Evolutionary conservation across 225 moss, liverwort and hornwort species (phyloP).

Genomic region (Marchantia paleacea): DNA sequence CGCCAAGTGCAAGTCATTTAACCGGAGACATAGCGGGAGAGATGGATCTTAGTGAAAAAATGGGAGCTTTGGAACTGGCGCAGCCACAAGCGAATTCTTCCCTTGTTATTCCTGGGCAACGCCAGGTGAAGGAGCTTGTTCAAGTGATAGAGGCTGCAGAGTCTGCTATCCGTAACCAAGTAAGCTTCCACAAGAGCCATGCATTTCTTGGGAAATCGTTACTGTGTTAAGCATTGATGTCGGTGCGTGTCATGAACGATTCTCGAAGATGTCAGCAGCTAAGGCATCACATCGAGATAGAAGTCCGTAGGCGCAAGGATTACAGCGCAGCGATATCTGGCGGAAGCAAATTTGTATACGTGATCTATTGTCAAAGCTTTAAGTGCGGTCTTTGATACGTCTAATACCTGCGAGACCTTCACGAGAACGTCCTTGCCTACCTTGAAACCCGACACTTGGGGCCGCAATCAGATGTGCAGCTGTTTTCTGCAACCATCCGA

Average conservation of each 20-base stretch:
- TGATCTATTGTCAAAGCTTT: background rate
- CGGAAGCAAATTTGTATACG: background rate
- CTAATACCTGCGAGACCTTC: background rate
- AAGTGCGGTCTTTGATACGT: background rate
- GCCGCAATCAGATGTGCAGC: background rate
- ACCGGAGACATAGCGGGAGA: constrained; percentile 24
- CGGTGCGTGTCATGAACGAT: constrained; percentile 7
- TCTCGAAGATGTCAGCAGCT: constrained; percentile 8
- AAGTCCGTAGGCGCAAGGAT: background rate
- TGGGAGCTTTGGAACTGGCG: constrained; percentile 41
- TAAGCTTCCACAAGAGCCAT: constrained; percentile 32
- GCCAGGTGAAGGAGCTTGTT: constrained; percentile 85
- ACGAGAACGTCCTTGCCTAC: background rate
- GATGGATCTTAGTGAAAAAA: constrained; percentile 44
- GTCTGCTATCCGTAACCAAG: constrained; percentile 90
- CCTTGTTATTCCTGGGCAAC: constrained; percentile 32
- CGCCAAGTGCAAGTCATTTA: constrained; percentile 15
- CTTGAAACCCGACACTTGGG: background rate
- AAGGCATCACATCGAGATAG: background rate
- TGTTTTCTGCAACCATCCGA: background rate
- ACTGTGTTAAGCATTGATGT: constrained; percentile 6
- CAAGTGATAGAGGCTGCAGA: constrained; percentile 94
- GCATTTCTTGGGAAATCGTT: constrained; percentile 13
- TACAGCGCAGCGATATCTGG: background rate
- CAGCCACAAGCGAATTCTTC: constrained; percentile 38